phyloP scores from a whole-genome alignment of 75 land plant genomes.

The Selaginella tamariscina region DNA sequence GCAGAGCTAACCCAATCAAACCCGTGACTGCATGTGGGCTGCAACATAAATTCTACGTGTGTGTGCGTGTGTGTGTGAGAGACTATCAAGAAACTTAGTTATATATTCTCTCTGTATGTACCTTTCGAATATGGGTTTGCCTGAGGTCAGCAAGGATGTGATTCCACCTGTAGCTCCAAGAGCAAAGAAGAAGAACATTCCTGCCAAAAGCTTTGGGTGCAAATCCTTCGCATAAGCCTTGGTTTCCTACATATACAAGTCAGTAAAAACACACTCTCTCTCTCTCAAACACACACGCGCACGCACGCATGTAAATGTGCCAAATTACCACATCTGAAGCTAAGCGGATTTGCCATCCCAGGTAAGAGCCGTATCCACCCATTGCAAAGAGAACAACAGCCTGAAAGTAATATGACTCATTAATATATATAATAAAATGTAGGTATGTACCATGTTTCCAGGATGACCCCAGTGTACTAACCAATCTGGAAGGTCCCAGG shows the following conservation, averaged over 20 bases:
- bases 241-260: slow-evolving; percentile 35
- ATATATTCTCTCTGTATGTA: slow-evolving; percentile 9
- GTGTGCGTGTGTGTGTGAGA: too few species aligned
- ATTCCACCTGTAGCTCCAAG: slow-evolving; percentile 88
- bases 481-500: slow-evolving; percentile 69
- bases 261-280: too few species aligned
- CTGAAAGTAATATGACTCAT: slow-evolving; percentile 21
- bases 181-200: slow-evolving; percentile 95
- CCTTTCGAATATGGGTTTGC: slow-evolving; percentile 77
- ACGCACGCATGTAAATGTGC: too few species aligned
- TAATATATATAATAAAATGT: background rate
- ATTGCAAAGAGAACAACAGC: slow-evolving; percentile 88
- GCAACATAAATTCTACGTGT: slow-evolving; percentile 23
- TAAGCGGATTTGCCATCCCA: slow-evolving; percentile 70
- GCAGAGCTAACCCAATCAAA: slow-evolving; percentile 49
- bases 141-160: slow-evolving; percentile 61
- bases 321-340: slow-evolving; percentile 57
- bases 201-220: slow-evolving; percentile 80
- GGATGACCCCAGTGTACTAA: slow-evolving; percentile 95
- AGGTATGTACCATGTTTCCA: slow-evolving; percentile 58
- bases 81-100: background rate
- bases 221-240: slow-evolving; percentile 79
- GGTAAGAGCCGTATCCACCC: slow-evolving; percentile 91
- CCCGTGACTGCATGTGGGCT: slow-evolving; percentile 89
- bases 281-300: too few species aligned